Evolutionary conservation across 2,329 filamentous ascomycete species (phyloP).

Genomic region (Fusarium secorum): DNA sequence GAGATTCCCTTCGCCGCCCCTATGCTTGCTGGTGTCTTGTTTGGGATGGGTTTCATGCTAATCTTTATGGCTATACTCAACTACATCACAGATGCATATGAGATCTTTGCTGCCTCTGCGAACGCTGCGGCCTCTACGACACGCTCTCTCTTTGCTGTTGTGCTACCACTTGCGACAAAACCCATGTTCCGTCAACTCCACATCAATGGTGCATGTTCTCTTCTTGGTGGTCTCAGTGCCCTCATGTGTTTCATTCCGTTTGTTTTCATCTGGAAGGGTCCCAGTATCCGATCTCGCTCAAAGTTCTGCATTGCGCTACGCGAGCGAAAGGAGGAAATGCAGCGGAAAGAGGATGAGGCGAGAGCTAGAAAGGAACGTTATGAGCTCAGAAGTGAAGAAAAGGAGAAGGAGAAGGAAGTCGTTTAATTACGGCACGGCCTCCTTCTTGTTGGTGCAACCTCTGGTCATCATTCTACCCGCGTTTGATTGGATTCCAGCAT

Average conservation of each 20-base stretch:
- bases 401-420: constrained; percentile 19
- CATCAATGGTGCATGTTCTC: constrained; percentile 60
- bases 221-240: constrained; percentile 59
- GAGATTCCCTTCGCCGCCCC: constrained; percentile 62
- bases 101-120: constrained; percentile 73
- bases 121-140: constrained; percentile 87
- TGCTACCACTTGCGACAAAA: constrained; percentile 64
- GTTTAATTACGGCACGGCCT: not conserved
- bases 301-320: constrained; percentile 69
- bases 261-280: constrained; percentile 63
- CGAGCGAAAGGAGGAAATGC: constrained; percentile 58
- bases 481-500: not conserved
- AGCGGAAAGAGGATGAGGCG: constrained; percentile 49
- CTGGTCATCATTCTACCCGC: not conserved
- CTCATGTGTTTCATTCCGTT: constrained; percentile 61
- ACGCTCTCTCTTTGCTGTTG: constrained; percentile 90
- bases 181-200: constrained; percentile 59
- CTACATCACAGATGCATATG: constrained; percentile 73
- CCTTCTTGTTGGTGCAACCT: not conserved
- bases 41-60: constrained; percentile 68
- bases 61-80: constrained; percentile 72
- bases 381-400: constrained; percentile 33
- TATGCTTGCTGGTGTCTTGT: constrained; percentile 66
- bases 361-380: constrained; percentile 43
- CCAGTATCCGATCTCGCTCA: constrained; percentile 62